Evolutionary conservation across 1,284 basidiomycete genomes (phyloP).

Genomic region (Leccinum griseonigrum): DNA sequence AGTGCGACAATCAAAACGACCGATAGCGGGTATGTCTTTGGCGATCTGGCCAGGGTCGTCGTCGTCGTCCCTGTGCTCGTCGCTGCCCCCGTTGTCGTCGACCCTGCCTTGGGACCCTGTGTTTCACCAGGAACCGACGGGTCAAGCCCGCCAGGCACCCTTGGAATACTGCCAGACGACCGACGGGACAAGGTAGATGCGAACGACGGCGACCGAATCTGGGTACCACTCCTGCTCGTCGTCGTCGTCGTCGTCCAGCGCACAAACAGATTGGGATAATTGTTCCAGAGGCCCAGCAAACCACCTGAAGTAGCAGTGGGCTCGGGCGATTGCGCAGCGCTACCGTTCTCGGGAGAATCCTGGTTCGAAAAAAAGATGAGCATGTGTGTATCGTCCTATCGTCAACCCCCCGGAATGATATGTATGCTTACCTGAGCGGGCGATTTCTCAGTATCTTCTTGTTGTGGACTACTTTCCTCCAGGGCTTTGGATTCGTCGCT

Average conservation of each 20-base stretch:
- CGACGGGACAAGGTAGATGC: conserved; percentile 21
- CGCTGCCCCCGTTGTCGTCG: neutral
- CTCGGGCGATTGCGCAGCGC: conserved; percentile 23
- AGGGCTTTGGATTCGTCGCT: conserved; percentile 30
- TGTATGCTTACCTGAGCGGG: conserved; percentile 12
- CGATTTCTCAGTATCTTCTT: conserved; percentile 22
- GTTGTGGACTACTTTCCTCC: conserved; percentile 29
- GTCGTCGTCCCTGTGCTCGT: neutral
- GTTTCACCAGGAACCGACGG: conserved; percentile 14
- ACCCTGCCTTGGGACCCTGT: neutral
- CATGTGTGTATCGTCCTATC: neutral
- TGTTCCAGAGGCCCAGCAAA: conserved; percentile 44
- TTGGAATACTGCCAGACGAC: conserved; percentile 20
- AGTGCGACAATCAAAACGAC: conserved; percentile 77
- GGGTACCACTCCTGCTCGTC: conserved; percentile 10
- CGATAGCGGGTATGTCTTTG: conserved; percentile 45
- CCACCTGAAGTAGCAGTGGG: conserved; percentile 26
- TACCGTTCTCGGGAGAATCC: conserved; percentile 24
- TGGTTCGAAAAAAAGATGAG: conserved; percentile 7
- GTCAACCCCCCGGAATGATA: neutral
- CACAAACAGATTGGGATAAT: conserved; percentile 42
- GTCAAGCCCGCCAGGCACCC: conserved; percentile 22
- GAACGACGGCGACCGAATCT: conserved; percentile 20
- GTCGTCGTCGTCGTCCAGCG: conserved; percentile 34
- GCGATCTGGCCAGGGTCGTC: neutral